Base-by-base conservation (phyloP, 768 basidiomycete species). In the Leccinum arenicola region DNA sequence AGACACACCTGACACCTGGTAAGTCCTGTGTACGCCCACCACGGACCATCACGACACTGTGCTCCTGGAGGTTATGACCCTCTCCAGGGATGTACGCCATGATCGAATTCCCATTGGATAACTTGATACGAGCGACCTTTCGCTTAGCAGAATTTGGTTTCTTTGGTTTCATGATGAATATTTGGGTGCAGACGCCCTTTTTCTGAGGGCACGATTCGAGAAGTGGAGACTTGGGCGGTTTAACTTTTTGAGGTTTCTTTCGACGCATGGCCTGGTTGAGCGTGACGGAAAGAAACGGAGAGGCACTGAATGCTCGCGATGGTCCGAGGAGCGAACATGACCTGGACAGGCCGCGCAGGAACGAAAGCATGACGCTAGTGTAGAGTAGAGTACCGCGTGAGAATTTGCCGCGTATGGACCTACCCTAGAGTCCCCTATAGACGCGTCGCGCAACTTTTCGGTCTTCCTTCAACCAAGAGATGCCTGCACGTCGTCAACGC, bases 121-220 rank as follows among this genome's bases (percentile, higher is more conserved):
- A 80, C 77, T 96, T 96, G 65, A 99, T 88, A 67, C 92, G 83
- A 48, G 95, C 95, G 57, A 98, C 93, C 78, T 98, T 98, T 61
- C 97, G 92, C 70, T 97, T 94, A 38, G 95, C 95, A 11, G 96
- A 98, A 75, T 99, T 99, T 62, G 97, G 97, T 71, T 99, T 99
- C 80, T 94, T 97, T 23, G 97, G 97, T 66, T 87, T 91, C 64
- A 83, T 84, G 54, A 86, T 91, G 65, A 87, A 84, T 43, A 93
- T 80, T 63, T 87, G 85, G 43, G 88, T 84, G 73, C 92, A 92
- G 60, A 99, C 95, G 50, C 92, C 97, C 70, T 97, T 97, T 67
- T 86, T 84, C 77, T 98, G 95, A 7, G 90, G 91, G 68, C 84
- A 88, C 25, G 73, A 78, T 55, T 89, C 78, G 17, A 99, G 83